Evolutionary conservation across 2,329 filamentous ascomycete species (phyloP).

Genomic region (Laburnicola sp.): DNA sequence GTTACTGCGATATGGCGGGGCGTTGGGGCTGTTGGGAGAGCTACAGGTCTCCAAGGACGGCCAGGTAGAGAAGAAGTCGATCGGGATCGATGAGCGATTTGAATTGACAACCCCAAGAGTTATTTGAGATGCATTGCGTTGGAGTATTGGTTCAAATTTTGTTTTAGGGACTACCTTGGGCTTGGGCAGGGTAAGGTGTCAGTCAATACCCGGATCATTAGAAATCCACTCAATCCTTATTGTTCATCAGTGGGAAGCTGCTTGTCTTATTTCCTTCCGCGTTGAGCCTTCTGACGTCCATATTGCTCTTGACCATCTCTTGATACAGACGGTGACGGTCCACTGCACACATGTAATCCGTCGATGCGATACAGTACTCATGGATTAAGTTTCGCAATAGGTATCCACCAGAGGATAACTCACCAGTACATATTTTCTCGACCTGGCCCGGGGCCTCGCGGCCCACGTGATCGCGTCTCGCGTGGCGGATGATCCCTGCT

Average conservation of each 20-base stretch:
- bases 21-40: slow-evolving; percentile 36
- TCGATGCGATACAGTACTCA: too few relatives aligned
- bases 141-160: slow-evolving; percentile 6
- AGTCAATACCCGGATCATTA: slow-evolving; percentile 9
- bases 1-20: slow-evolving; percentile 43
- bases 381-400: too few relatives aligned
- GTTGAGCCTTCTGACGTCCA: too few relatives aligned
- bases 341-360: too few relatives aligned
- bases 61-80: slow-evolving; percentile 38
- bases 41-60: slow-evolving; percentile 35
- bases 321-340: too few relatives aligned
- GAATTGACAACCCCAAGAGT: neutral
- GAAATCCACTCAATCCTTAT: slow-evolving; percentile 9
- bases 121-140: slow-evolving; percentile 13
- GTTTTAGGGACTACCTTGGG: slow-evolving; percentile 7
- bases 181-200: slow-evolving; percentile 10
- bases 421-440: too few relatives aligned
- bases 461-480: slow-evolving; percentile 12
- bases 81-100: slow-evolving; percentile 34
- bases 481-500: slow-evolving; percentile 27
- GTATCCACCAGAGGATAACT: neutral
- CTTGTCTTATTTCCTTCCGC: too few relatives aligned
- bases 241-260: neutral
- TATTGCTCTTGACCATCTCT: neutral
- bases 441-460: too few relatives aligned